phyloP scores from a whole-genome alignment of 2,329 filamentous ascomycete species.

The Talaromyces islandicus region DNA sequence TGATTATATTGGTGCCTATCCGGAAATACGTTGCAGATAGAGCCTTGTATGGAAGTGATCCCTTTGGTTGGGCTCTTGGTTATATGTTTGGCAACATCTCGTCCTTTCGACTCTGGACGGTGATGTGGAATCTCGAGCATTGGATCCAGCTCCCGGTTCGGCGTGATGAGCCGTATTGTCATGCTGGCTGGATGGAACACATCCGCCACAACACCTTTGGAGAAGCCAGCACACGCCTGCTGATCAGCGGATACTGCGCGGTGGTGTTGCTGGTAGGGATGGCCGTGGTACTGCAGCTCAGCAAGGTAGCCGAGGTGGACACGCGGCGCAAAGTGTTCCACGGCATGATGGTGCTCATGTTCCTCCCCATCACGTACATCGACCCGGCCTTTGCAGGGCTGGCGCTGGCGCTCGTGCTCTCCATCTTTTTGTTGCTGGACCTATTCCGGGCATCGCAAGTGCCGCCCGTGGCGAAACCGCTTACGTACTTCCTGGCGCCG shows the following conservation, averaged over 20 bases:
- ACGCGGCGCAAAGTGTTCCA: conserved; percentile 96
- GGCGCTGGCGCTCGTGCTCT: conserved; percentile 71
- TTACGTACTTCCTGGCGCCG: conserved; percentile 81
- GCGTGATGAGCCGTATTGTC: conserved; percentile 33
- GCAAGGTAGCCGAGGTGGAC: conserved; percentile 79
- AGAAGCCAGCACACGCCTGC: conserved; percentile 72
- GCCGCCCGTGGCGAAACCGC: conserved; percentile 77
- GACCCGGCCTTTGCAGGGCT: conserved; percentile 80
- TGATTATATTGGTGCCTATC: conserved; percentile 64
- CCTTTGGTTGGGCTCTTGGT: conserved; percentile 85
- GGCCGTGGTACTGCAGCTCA: conserved; percentile 66
- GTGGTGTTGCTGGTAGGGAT: conserved; percentile 65
- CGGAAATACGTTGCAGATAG: conserved; percentile 61
- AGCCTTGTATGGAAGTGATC: conserved; percentile 68
- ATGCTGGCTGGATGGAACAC: conserved; percentile 58
- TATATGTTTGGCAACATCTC: conserved; percentile 80
- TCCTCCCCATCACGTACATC: conserved; percentile 77
- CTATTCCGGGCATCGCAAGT: conserved; percentile 85
- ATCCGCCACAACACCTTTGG: conserved; percentile 62
- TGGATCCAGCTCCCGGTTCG: conserved; percentile 67
- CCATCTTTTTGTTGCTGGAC: conserved; percentile 82
- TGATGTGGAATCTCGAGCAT: conserved; percentile 60
- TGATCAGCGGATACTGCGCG: conserved; percentile 69
- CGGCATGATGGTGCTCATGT: conserved; percentile 96
- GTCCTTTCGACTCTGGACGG: conserved; percentile 64